A percentile compares a stretch with the other conserved stretches of the same genome.
phyloP scores from a whole-genome alignment of 495 filamentous ascomycete genomes.

The Aspergillus cristatus region DNA sequence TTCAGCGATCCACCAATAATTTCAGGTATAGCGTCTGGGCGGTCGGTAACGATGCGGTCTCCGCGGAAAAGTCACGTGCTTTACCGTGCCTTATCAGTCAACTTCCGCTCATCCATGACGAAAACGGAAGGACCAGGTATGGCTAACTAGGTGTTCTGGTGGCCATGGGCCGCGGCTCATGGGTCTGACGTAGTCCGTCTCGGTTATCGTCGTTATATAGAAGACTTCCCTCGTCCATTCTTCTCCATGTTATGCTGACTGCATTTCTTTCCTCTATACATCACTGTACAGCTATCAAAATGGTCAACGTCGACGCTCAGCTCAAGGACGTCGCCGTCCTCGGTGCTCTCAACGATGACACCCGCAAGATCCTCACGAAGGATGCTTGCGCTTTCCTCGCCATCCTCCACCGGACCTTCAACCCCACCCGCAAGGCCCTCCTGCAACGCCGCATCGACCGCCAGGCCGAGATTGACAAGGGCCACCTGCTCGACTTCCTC shows the following conservation, averaged over 20 bases:
- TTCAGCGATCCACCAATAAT: no score
- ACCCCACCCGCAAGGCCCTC: constrained; percentile 77
- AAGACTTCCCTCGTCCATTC: not conserved
- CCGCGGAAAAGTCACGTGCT: constrained; percentile 24
- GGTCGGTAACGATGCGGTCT: no score
- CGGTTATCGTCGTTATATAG: constrained; percentile 20
- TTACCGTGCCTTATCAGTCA: constrained; percentile 4
- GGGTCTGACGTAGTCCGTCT: constrained; percentile 28
- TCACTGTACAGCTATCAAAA: constrained; percentile 26
- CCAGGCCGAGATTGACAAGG: constrained; percentile 92
- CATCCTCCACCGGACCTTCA: constrained; percentile 90
- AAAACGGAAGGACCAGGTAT: not conserved
- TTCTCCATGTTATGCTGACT: constrained; percentile 4
- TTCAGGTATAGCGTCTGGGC: no score
- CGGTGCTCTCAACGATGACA: constrained; percentile 63
- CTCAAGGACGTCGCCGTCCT: constrained; percentile 84
- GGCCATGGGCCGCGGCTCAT: constrained; percentile 28
- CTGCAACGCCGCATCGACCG: constrained; percentile 78
- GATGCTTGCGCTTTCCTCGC: constrained; percentile 89
- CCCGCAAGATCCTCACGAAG: constrained; percentile 85
- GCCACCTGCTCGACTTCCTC: constrained; percentile 86
- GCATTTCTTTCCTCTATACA: not conserved
- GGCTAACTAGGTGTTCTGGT: no score
- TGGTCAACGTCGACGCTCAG: constrained; percentile 64
- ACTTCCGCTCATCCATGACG: constrained; percentile 11